Evolutionary conservation across 768 basidiomycete genomes (phyloP).

Genomic region (Russula virescens): DNA sequence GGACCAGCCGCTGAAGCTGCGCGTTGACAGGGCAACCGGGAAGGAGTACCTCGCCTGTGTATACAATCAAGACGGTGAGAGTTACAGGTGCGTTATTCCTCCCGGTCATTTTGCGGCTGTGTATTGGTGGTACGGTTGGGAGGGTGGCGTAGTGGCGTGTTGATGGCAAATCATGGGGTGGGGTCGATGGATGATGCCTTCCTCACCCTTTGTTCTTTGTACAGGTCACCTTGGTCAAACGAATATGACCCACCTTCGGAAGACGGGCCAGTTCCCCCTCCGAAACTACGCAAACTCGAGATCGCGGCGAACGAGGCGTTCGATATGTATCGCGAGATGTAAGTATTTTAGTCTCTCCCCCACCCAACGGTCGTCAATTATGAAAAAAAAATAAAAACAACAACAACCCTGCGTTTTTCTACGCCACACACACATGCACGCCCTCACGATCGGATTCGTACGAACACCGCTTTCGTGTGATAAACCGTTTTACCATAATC

Average conservation of each 20-base stretch:
- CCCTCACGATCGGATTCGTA: not conserved
- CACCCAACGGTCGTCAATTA: not conserved
- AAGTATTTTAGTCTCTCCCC: constrained; percentile 25
- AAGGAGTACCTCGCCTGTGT: constrained; percentile 91
- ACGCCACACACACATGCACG: too few relatives aligned
- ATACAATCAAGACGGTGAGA: constrained; percentile 89
- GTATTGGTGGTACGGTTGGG: too few relatives aligned
- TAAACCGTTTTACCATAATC: not conserved
- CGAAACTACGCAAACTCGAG: constrained; percentile 85
- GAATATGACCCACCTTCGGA: constrained; percentile 88
- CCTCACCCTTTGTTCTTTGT: too few relatives aligned
- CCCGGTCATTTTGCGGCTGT: too few relatives aligned
- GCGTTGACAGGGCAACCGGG: constrained; percentile 73
- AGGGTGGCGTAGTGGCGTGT: too few relatives aligned
- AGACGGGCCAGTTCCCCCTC: constrained; percentile 81
- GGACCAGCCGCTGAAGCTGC: constrained; percentile 86
- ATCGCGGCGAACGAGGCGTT: constrained; percentile 94
- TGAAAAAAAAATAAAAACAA: constrained; percentile 1
- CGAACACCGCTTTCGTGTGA: not conserved
- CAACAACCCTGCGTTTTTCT: too few relatives aligned
- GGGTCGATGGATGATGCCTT: not conserved
- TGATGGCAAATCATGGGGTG: too few relatives aligned
- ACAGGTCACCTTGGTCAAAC: constrained; percentile 97
- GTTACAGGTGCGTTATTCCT: constrained; percentile 55
- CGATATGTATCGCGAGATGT: constrained; percentile 96